Evolutionary conservation across 805 yeast genomes (phyloP), one percentile per base, ranked within the genome.

Genomic region (Pichia nanzhaoensis): DNA sequence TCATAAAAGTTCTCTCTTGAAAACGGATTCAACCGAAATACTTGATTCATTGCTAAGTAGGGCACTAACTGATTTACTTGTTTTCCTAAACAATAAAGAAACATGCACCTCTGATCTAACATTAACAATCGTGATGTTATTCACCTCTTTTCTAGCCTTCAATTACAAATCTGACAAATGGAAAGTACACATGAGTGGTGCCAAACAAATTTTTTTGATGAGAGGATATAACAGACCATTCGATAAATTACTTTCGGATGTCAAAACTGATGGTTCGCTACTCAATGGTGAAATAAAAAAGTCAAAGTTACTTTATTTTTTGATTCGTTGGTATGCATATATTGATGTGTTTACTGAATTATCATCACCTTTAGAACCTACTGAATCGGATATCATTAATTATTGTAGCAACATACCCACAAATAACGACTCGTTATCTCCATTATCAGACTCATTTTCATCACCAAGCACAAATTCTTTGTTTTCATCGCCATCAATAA

Each of bases 241-340:
- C 35, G 54, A 48, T 38, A 56, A 56, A 47, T 39, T 55, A 32
- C 32, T 51, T 35, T 42, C 46, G 10, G 66, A 63, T 33, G 39
- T 50, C 30, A 51, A 48, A 35, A 34, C 37, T 27, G 45, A 40
- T 17, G 43, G 42, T 7, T 46, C 51, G 8, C 43, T 48, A 16
- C 46, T 58, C 33, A 51, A 50, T 47, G 54, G 51, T 8, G 63
- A 61, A 31, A 54, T 60, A 30, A 57, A 58, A 46, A 56, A 53
- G 40, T 57, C 65, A 7, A 72, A 71, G 49, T 65, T 76, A 13
- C 61, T 77, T 0, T 77, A 66, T 49, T 84, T 84, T 52, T 64
- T 84, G 37, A 66, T 74, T 51, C 63, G 89, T 42, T 81, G 88
- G 86, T 82, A 78, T 56, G 80, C 78, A 0, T 84, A 80, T 55